Base-by-base conservation (phyloP, 2,329 filamentous ascomycete genomes). In the Paraconiothyrium sp. region DNA sequence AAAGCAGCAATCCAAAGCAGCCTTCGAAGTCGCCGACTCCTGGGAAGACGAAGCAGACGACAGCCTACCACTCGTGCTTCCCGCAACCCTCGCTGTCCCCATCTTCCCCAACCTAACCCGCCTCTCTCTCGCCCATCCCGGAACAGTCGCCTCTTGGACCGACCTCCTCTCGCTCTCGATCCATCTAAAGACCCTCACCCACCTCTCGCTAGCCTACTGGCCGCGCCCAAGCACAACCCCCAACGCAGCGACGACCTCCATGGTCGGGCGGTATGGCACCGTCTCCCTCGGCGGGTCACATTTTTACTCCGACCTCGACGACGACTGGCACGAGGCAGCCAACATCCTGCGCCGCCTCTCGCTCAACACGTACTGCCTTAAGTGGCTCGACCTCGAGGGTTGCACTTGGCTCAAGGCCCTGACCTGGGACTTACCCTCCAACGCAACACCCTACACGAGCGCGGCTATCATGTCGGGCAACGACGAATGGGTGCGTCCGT, bases 161-260 rank as follows among this genome's bases (percentile, higher is more conserved):
- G 81, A 84, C 5, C 79, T 90, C 2, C 77, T 90, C 2, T 75
- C 78, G 1, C 71, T 90, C 0, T 80, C 87, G 0, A 80, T 83
- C 0, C 79, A 84, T 30, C 74, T 88, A 0, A 80, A 84, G n/a
- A 86, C 82, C 3, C 72, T 90, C 27, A 89, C 86, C 0, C 87
- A 89, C 65, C 79, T 90, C 2, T 89, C 87, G 0, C 79, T 90
- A 2, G 87, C 87, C 2, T 81, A 87, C 71, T 90, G 88, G 88
- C 86, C 87, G 2, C 76, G 80, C 22, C 88, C 88, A 2, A 85
- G 84, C 0, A 75, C 85, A n/a, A 87, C 85, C 0, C 85, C 85
- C 0, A 84, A 86, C 62, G 77, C 85, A 2, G 76, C 77, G 2
- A 82, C 80, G 9, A 73, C 82, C 7, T 81, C 80, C 11, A 77